A percentile compares a stretch with the other conserved stretches of the same genome.
phyloP scores from a whole-genome alignment of 257 asterid species.

The Jacaranda mimosifolia region DNA sequence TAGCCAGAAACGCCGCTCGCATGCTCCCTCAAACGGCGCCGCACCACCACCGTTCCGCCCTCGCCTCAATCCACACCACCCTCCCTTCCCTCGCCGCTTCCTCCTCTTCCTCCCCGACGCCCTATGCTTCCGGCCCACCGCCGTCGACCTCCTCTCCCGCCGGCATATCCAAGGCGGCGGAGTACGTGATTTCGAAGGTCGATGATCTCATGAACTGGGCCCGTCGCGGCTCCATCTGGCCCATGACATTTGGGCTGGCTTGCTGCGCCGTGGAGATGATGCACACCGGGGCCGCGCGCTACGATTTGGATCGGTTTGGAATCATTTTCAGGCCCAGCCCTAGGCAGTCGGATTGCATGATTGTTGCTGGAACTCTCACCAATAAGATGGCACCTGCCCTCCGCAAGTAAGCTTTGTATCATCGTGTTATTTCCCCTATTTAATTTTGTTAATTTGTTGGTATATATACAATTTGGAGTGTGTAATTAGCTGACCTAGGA shows the following conservation, averaged over 20 bases:
- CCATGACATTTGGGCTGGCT: constrained; percentile 96
- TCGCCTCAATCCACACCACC: constrained; percentile 85
- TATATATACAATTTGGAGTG: too few relatives aligned
- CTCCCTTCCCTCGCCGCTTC: constrained; percentile 64
- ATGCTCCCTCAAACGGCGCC: constrained; percentile 54
- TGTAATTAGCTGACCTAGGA: background rate
- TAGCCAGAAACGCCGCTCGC: constrained; percentile 75
- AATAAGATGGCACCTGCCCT: constrained; percentile 99
- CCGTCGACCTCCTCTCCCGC: constrained; percentile 79
- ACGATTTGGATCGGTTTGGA: constrained; percentile 95
- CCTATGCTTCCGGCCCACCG: constrained; percentile 66
- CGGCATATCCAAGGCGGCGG: constrained; percentile 85
- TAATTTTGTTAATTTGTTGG: background rate
- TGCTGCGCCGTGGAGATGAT: constrained; percentile 99
- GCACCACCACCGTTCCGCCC: constrained; percentile 60
- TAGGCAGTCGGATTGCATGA: constrained; percentile 93
- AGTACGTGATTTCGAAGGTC: constrained; percentile 90
- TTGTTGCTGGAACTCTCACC: constrained; percentile 90
- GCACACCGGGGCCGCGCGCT: constrained; percentile 98
- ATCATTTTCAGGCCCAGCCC: constrained; percentile 97
- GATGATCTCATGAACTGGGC: constrained; percentile 99
- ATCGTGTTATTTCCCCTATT: background rate
- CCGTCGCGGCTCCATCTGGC: constrained; percentile 97
- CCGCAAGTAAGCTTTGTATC: constrained; percentile 66
- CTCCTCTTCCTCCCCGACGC: constrained; percentile 70